phyloP scores from a whole-genome alignment of 1,139 yeast species.

The Barnettozyma hawaiiensis region DNA sequence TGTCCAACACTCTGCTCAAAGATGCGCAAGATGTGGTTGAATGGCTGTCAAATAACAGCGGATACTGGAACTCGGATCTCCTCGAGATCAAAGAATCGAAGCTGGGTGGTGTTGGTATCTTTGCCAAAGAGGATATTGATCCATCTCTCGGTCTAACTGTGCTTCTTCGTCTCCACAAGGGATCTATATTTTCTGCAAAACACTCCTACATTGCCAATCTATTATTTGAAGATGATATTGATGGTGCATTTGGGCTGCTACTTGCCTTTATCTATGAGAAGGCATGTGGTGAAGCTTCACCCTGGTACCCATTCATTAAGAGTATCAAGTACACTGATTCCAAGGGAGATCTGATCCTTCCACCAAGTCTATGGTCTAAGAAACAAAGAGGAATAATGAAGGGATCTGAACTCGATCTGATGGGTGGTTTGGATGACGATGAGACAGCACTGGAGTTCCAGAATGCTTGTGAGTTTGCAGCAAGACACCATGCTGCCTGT shows the following conservation, averaged over 20 bases:
- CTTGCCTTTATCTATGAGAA: constrained; percentile 69
- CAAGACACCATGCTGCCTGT: constrained; percentile 16
- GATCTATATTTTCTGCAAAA: constrained; percentile 47
- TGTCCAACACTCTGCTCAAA: constrained; percentile 27
- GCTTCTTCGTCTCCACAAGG: constrained; percentile 38
- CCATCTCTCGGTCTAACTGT: constrained; percentile 24
- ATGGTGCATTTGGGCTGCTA: constrained; percentile 64
- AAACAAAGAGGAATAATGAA: constrained; percentile 41
- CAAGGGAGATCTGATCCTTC: constrained; percentile 35
- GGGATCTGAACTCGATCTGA: constrained; percentile 64
- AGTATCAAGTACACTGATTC: constrained; percentile 37
- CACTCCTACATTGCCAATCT: constrained; percentile 65
- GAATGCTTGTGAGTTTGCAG: constrained; percentile 48
- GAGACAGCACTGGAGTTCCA: constrained; percentile 54
- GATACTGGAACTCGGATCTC: constrained; percentile 41
- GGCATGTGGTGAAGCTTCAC: constrained; percentile 49
- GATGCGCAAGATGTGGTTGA: constrained; percentile 29
- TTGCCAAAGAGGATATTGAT: constrained; percentile 40
- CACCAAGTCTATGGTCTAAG: constrained; percentile 64
- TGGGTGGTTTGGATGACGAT: constrained; percentile 55
- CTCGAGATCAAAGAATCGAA: constrained; percentile 44
- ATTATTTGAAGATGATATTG: constrained; percentile 51
- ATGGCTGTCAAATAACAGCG: constrained; percentile 47
- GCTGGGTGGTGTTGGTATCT: constrained; percentile 73
- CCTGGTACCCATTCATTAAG: constrained; percentile 67